Percentiles rank a stretch among this genome's conserved stretches.
Evolutionary conservation across 208 protist species (phyloP).

Genomic region (Crithidia sp.): DNA sequence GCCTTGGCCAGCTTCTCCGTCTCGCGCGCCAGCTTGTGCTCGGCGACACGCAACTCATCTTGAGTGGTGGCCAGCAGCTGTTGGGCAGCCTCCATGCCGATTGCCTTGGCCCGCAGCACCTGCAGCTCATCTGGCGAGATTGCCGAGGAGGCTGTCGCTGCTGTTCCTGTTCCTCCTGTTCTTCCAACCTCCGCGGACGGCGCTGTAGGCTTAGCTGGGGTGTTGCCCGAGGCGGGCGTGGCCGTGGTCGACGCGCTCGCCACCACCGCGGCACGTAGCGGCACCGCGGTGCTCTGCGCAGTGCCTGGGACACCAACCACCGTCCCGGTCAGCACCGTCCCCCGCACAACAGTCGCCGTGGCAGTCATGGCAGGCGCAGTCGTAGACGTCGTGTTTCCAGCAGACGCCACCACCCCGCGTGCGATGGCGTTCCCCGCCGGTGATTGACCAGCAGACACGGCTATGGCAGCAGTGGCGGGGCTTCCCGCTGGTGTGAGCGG

Average conservation of each 20-base stretch:
- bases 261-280: neutral
- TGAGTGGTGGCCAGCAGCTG: constrained; percentile 22
- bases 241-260: neutral
- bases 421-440: neutral
- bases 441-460: neutral
- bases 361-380: neutral
- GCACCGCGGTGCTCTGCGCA: neutral
- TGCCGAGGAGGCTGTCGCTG: no score
- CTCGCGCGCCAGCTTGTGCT: neutral
- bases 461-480: neutral
- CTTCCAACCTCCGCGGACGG: neutral
- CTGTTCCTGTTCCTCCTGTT: neutral
- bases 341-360: constrained; percentile 9
- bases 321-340: constrained; percentile 20
- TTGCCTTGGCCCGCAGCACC: constrained; percentile 20
- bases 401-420: constrained; percentile 7
- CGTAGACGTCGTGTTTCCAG: neutral
- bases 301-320: constrained; percentile 7
- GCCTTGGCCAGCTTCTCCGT: constrained; percentile 11
- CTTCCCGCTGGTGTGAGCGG: neutral
- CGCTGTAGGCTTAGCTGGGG: neutral
- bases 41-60: constrained; percentile 12
- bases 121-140: constrained; percentile 17
- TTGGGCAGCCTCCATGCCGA: constrained; percentile 28
- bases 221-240: neutral